Evolutionary conservation across 192 early-diverging fungal genomes (phyloP), one percentile per base, ranked within the genome.

Genomic region (Coemansia sp.): DNA sequence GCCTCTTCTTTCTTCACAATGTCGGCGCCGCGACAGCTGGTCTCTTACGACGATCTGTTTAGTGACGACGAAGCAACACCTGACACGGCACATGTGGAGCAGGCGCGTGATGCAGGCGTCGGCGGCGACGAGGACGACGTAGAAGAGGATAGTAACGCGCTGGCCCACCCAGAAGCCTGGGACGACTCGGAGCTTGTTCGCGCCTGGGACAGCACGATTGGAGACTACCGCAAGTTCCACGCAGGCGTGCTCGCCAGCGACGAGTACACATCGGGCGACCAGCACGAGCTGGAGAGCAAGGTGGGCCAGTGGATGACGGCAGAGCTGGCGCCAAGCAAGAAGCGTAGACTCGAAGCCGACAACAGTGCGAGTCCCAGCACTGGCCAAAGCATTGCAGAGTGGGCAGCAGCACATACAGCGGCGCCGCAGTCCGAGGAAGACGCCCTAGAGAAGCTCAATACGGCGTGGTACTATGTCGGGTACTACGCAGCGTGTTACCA

Each of bases 401-500:
- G 41, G n/a, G 52, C 34, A 4, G 38, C 34, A 7, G n/a, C n/a
- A n/a, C 41, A 46, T 2, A 7, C 38, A 33, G 51, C 10, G 2
- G 31, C 59, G 13, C 66, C 66, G 13, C 37, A 42, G 38, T 46
- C 51, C 3, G 78, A 84, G 16, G 74, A 87, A 18, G 83, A 84
- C 8, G 78, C 77, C 5, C 56, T 87, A 14, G 46, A 68, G 11
- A 78, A 81, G 51, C 64, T 85, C 54, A 79, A 80, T 44, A 87
- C 81, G 81, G 78, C 85, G 6, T 87, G 83, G 83, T 87, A 85
- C 52, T 85, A 74, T 47, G 75, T 80, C 13, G 85, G 85, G 13
- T 87, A 85, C 52, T 87, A 87, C 47, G 80, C 82, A 32, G 85
- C 83, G 25, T 75, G 76, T 30, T 84, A 85, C 56, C 82, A 85